Evolutionary conservation across 768 basidiomycete genomes (phyloP).

Genomic region (Gymnopilus dilepis): DNA sequence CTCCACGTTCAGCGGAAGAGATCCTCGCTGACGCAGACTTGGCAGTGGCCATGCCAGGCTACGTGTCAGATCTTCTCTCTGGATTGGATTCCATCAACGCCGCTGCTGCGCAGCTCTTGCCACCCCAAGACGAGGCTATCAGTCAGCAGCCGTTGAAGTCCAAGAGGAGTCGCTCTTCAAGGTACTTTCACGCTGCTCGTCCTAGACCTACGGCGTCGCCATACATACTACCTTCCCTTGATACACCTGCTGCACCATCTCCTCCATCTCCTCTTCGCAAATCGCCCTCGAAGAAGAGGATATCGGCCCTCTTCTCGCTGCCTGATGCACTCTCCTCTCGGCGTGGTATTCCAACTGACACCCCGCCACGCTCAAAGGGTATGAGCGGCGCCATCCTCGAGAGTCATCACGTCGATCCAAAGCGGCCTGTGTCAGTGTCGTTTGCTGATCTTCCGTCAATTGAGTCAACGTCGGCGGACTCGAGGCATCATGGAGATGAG

Average conservation of each 20-base stretch:
- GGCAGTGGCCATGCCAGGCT: slow-evolving; percentile 44
- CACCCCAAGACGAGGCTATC: not conserved
- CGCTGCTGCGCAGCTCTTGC: not conserved
- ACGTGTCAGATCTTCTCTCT: slow-evolving; percentile 49
- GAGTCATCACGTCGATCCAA: not conserved
- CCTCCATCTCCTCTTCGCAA: slow-evolving; percentile 8
- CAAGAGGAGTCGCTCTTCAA: not conserved
- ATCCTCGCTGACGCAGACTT: slow-evolving; percentile 42
- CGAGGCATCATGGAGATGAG: not conserved
- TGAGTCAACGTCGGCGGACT: not conserved
- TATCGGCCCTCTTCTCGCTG: slow-evolving; percentile 21
- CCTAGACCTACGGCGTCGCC: not conserved
- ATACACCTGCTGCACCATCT: not conserved
- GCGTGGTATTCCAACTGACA: slow-evolving; percentile 4
- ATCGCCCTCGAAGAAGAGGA: slow-evolving; percentile 23
- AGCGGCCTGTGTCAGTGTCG: not conserved
- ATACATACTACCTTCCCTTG: not conserved
- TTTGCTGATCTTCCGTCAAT: not conserved
- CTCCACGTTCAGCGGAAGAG: slow-evolving; percentile 40
- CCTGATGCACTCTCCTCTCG: slow-evolving; percentile 22
- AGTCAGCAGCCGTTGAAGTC: not conserved
- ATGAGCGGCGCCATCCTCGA: not conserved
- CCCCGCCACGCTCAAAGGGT: not conserved
- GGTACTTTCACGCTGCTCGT: not conserved
- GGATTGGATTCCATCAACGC: slow-evolving; percentile 37